Base-by-base conservation (phyloP, 352 stramenopile species). In the Globisporangium polare region DNA sequence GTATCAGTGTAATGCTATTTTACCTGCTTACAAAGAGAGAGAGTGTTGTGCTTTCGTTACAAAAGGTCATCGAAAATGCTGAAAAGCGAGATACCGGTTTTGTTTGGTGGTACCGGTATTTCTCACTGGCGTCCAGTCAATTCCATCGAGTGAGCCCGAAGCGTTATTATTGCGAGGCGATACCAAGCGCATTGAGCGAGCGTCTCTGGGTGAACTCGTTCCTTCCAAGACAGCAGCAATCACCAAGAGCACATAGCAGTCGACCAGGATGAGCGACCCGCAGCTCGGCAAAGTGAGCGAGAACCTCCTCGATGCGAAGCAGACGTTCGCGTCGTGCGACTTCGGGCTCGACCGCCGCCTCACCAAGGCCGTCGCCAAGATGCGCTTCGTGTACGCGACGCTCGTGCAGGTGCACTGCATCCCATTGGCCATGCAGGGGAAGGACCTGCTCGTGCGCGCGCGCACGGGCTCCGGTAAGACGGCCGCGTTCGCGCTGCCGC, bases 321-420 rank as follows among this genome's bases (percentile, higher is more conserved):
- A 91, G 71, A 58, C 81, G 61, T 96, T 96, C 67, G 75, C 72
- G 39, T 68, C 80, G 9, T 90, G 83, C 68, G 84, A 88, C 47
- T 93, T 98, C 57, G 94, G 91, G 6, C 82, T 98, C 57, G 95
- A 98, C 68, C 77, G 84, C 49, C 88, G 95, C 7, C 78, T 98
- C 8, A 84, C 80, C 63, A 98, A 98, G 72, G 92, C 92, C 6
- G 83, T 93, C 49, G 83, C 88, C 53, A 96, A 97, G 70, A 89
- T 98, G 74, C 88, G 92, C 60, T 97, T 97, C 69, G 82, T 97
- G 52, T 83, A 96, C 60, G 92, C 95, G 18, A 98, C 95, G 41
- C 71, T 98, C n/a, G 95, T 98, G 51, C 95, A 98, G 73, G 80
- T 95, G 68, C 89, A 98, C 69, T 97, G 86, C 71, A 98, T 98